Percentiles rank a stretch among this genome's conserved stretches.
These are phyloP conservation scores for Cupressus sempervirens DNA, from an alignment of 75 land plant genomes.

Conservation along the genomic window DNA sequence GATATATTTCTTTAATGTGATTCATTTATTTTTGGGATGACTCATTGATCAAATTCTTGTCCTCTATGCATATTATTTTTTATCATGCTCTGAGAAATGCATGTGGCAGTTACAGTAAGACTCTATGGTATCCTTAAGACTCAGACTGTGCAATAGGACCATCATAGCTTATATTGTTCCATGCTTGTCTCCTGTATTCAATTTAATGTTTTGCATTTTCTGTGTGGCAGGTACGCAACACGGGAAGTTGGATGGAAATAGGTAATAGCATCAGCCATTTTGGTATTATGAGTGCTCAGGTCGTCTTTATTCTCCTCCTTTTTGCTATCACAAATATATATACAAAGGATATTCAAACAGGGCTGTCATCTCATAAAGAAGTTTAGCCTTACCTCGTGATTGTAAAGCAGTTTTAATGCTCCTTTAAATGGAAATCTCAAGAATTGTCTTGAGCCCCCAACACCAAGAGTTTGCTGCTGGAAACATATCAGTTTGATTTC, in stretches of 20 bases:
- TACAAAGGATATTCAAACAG: conserved; percentile 61
- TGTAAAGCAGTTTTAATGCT: not conserved
- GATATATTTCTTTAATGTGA: not conserved
- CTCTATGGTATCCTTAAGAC: not conserved
- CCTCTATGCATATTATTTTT: not conserved
- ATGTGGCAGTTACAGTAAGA: not conserved
- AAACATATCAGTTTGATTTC: not conserved
- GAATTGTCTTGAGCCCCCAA: not conserved
- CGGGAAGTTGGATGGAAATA: conserved; percentile 99
- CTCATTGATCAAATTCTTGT: not conserved
- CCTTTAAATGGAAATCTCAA: not conserved
- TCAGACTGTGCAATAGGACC: not conserved
- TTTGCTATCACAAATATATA: conserved; percentile 82
- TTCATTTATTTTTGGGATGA: not conserved
- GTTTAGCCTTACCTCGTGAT: not conserved
- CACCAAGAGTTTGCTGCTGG: not conserved
- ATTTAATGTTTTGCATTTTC: not conserved
- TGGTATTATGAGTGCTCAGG: conserved; percentile 97
- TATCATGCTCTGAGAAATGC: not conserved
- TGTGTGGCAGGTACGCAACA: conserved; percentile 67
- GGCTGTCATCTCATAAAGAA: conserved; percentile 3
- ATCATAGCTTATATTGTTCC: not conserved
- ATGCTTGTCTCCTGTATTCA: not conserved
- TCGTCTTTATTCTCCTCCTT: conserved; percentile 85
- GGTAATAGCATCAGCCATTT: conserved; percentile 98